Conservation (phyloP, 2,329 filamentous ascomycete species). For the Saccharata proteae region DNA sequence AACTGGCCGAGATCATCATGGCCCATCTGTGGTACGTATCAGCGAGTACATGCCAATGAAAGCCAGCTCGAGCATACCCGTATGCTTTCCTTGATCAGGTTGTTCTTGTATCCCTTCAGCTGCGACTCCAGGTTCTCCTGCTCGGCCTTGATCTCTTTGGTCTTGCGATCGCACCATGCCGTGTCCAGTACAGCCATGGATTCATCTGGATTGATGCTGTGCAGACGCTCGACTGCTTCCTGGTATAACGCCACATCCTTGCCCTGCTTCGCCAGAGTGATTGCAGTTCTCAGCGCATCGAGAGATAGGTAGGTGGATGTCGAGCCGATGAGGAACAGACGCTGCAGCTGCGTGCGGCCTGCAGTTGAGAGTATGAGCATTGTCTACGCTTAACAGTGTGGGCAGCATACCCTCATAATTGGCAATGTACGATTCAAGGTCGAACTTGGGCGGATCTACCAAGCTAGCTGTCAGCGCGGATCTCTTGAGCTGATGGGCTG, state of each 20-base stretch:
- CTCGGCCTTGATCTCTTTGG: constrained; percentile 55
- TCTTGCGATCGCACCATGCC: constrained; percentile 61
- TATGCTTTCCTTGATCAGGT: constrained; percentile 94
- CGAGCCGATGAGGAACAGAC: constrained; percentile 69
- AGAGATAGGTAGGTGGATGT: constrained; percentile 62
- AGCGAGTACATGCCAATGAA: background rate
- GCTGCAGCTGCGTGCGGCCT: constrained; percentile 73
- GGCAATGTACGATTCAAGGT: constrained; percentile 78
- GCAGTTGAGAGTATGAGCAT: background rate
- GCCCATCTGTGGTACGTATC: constrained; percentile 55
- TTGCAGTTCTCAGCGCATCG: constrained; percentile 70
- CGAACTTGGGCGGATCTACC: constrained; percentile 70
- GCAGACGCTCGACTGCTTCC: constrained; percentile 54
- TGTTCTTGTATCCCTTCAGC: constrained; percentile 89
- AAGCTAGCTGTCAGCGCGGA: constrained; percentile 3
- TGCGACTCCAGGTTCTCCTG: constrained; percentile 69
- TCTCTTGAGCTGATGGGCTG: background rate
- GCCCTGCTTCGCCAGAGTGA: constrained; percentile 63
- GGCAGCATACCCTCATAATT: constrained; percentile 66
- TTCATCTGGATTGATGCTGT: constrained; percentile 51
- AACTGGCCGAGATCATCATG: constrained; percentile 85
- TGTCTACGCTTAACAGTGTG: background rate
- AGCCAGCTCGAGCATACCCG: constrained; percentile 42
- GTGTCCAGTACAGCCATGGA: constrained; percentile 55
- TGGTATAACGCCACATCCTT: constrained; percentile 62